Evolutionary conservation across 2,329 filamentous ascomycete species (phyloP).

Genomic region (Colletotrichum phormii): DNA sequence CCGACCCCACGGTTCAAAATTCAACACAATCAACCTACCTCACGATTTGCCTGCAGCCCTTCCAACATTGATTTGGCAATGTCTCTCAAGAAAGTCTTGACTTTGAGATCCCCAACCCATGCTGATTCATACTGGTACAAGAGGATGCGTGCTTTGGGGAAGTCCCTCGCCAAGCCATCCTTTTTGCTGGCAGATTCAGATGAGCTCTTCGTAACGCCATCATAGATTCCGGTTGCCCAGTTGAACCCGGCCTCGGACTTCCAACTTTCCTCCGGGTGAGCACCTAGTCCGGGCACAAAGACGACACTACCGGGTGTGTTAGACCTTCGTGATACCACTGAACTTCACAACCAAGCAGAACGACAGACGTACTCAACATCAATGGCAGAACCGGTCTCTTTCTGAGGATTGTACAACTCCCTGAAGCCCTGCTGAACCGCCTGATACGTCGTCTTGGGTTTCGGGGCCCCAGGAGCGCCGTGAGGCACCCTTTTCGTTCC

Average conservation of each 20-base stretch:
- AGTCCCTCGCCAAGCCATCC: slow-evolving; percentile 52
- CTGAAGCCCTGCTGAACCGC: slow-evolving; percentile 53
- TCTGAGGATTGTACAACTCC: slow-evolving; percentile 48
- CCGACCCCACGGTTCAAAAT: fast-evolving
- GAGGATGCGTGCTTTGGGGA: slow-evolving; percentile 52
- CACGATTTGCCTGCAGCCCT: slow-evolving; percentile 48
- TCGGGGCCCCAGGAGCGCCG: slow-evolving; percentile 33
- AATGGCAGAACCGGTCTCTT: slow-evolving; percentile 42
- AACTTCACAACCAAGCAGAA: background rate
- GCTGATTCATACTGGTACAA: slow-evolving; percentile 56
- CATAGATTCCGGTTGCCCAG: slow-evolving; percentile 49
- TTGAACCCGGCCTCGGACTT: slow-evolving; percentile 53
- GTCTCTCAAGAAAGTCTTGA: slow-evolving; percentile 54
- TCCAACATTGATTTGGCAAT: slow-evolving; percentile 51
- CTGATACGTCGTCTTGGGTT: slow-evolving; percentile 48
- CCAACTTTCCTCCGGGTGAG: slow-evolving; percentile 53
- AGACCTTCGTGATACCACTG: slow-evolving; percentile 1
- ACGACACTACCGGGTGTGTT: slow-evolving; percentile 47
- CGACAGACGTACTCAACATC: slow-evolving; percentile 49
- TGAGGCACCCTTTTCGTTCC: slow-evolving; percentile 33
- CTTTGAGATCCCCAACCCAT: slow-evolving; percentile 53
- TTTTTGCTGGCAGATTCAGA: slow-evolving; percentile 44
- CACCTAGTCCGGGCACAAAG: slow-evolving; percentile 54
- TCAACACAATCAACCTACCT: slow-evolving; percentile 41
- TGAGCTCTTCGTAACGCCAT: slow-evolving; percentile 51